Base-by-base conservation (phyloP, 768 basidiomycete genomes). In the Gymnopilus junonius region DNA sequence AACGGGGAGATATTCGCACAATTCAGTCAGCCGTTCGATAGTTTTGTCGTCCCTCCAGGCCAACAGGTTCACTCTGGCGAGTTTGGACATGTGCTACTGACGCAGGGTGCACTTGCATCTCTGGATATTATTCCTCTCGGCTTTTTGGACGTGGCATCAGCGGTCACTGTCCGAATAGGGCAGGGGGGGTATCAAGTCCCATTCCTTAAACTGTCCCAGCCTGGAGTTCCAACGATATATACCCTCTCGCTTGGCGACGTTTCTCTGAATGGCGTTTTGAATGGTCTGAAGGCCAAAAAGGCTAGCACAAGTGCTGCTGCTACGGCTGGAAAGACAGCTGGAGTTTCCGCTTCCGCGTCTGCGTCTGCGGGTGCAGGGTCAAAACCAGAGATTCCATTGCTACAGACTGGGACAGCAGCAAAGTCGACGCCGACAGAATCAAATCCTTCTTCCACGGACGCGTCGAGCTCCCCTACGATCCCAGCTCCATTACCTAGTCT, bases 141-240 rank as follows among this genome's bases (percentile, higher is more conserved):
- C 10, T 69, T 75, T 35, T 75, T 91, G 58, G 90, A 92, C 63
- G 74, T 91, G 21, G 74, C 75, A 34, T 76, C 84, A 2, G 83
- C 79, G 12, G 73, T 77, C 23, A 89, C 87, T 1, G 71, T 79
- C 20, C 72, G 75, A 45, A 76, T 86, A 11, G 87, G 83, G 3
- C 67, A 75, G 14, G 81, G 82, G 20, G 87, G 88, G 17, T 91
- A 91, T 67, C 76, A 78, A 61, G 71, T 90, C 43, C 89, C 90
- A 11, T 91, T 87, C 88, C 73, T 91, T 63, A 81, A 89, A 55
- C 76, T 90, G 54, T 72, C 76, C 34, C 87, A 90, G 71, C 74
- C 72, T 40, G 67, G 70, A 46, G 87, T 90, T 7, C 81, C 86
- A 14, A 85, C 87, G 31, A 63, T 70, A 8, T 91, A 89, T 64